These are phyloP conservation scores for Suillus bovinus DNA, from an alignment of 768 basidiomycete species.

Conservation along the genomic window DNA sequence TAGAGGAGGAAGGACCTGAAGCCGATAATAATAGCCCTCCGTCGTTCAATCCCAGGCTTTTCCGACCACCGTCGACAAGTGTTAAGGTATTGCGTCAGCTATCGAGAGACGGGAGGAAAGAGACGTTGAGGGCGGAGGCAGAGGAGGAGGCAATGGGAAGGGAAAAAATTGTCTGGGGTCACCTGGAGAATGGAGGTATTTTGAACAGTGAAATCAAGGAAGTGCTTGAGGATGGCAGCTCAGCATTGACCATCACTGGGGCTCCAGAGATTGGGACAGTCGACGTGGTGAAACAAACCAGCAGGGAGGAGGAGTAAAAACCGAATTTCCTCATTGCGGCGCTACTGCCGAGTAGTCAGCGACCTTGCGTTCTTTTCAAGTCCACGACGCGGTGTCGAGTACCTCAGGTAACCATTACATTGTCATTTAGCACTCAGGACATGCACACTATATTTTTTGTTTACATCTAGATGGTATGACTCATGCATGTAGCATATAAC, in stretches of 20 bases:
- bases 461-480: background rate
- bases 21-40: background rate
- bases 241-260: background rate
- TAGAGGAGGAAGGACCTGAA: constrained; percentile 1
- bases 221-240: background rate
- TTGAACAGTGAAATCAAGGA: background rate
- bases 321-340: background rate
- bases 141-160: constrained; percentile 38
- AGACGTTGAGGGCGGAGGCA: constrained; percentile 38
- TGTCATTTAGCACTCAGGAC: background rate
- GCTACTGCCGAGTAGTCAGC: background rate
- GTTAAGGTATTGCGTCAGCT: constrained; percentile 47
- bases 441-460: background rate
- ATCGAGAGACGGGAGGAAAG: constrained; percentile 45
- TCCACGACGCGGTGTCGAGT: background rate
- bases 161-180: constrained; percentile 48
- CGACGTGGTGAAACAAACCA: background rate
- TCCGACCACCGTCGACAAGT: constrained; percentile 34
- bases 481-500: no score
- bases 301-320: background rate
- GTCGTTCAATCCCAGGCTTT: constrained; percentile 28
- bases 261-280: background rate
- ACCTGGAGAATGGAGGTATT: background rate
- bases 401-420: background rate
- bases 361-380: background rate